Conservation (phyloP, 2,329 filamentous ascomycete species). For the Rhynchosporium graminicola region DNA sequence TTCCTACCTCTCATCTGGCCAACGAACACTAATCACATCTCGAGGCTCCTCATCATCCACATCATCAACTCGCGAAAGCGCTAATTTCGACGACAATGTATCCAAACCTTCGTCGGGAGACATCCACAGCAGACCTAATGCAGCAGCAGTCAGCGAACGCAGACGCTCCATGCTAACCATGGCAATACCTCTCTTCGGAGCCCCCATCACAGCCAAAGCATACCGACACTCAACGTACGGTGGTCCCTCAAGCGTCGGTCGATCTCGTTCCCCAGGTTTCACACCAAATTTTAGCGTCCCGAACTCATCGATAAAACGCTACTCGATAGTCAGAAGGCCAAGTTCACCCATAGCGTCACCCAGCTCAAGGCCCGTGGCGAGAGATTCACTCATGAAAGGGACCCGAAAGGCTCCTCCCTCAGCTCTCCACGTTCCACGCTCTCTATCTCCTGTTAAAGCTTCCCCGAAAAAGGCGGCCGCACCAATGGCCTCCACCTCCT, state of each 20-base stretch:
- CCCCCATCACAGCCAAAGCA: constrained; percentile 22
- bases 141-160: constrained; percentile 35
- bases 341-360: constrained; percentile 13
- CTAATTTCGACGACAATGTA: constrained; percentile 40
- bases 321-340: constrained; percentile 24
- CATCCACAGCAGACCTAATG: constrained; percentile 33
- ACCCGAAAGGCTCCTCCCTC: constrained; percentile 25
- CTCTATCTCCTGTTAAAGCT: constrained; percentile 30
- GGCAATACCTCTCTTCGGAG: constrained; percentile 28
- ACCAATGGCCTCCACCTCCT: constrained; percentile 17
- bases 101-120: constrained; percentile 29
- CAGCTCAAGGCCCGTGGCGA: constrained; percentile 10
- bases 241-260: constrained; percentile 17
- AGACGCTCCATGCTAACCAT: constrained; percentile 39
- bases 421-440: constrained; percentile 24
- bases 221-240: constrained; percentile 35
- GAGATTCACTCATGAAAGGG: constrained; percentile 24
- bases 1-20: constrained; percentile 61
- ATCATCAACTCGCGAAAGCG: constrained; percentile 57
- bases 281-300: constrained; percentile 40
- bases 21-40: constrained; percentile 61
- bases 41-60: constrained; percentile 57
- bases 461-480: constrained; percentile 22
- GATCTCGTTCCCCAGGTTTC: constrained; percentile 24
- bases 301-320: constrained; percentile 34